Evolutionary conservation across 1,284 basidiomycete species (phyloP), one percentile per base, ranked within the genome.

Genomic region (Spongiforma sp.): DNA sequence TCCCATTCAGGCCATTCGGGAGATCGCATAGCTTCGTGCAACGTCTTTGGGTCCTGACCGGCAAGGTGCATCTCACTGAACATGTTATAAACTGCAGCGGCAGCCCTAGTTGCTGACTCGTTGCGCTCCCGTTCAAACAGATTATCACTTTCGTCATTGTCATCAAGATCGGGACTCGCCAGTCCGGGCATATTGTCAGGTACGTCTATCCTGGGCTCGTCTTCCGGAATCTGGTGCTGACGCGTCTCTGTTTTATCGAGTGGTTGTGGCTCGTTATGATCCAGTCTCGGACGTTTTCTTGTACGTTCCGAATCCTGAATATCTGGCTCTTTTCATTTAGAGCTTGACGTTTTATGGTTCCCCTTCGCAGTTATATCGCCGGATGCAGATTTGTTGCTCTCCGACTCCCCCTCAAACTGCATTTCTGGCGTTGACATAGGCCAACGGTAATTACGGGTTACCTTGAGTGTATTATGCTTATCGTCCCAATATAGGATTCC

Each of bases 1-100:
- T 62, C 21, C 60, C 54, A 65, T 36, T 65, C 21, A 0, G 60
- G 53, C 52, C 52, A 62, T 1, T 65, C 34, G 11, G 53, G 46
- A 32, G 33, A 62, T 1, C 12, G 9, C 14, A 26, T 55, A 0
- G 46, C 63, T n/a, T 62, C 32, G 5, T 48, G 10, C 1, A 67
- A 36, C 1, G 21, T 46, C 26, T 50, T 59, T 0, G 59, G 62
- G 7, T 66, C 57, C 1, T 34, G 30, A 0, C 19, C 3, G 0
- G 52, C 8, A 0, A 59, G 15, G 4, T 19, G 3, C 0, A 17
- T 19, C 5, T 61, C 36, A 34, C 4, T 39, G 21, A 63, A 53
- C 6, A 15, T 46, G 3, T 3, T 33, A 11, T 62, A 64, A 2
- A 39, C 19, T 24, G 5, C 12, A 11, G 43, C 30, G 2, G 54